Conservation (phyloP, 306 rosid species). For the Cicer yamashitae region DNA sequence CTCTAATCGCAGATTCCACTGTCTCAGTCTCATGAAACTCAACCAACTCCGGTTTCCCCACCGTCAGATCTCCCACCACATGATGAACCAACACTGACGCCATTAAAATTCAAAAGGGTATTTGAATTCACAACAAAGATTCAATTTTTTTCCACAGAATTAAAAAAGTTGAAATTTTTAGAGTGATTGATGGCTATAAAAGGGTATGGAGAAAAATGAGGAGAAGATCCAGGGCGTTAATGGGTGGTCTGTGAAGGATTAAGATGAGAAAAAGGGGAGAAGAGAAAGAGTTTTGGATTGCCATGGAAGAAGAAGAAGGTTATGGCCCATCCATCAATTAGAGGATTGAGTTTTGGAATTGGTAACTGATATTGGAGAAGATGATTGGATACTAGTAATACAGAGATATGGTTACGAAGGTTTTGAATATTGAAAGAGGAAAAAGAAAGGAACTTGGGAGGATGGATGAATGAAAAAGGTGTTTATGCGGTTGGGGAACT, state of each 20-base stretch:
- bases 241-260: constrained; percentile 67
- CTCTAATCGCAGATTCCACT: constrained; percentile 77
- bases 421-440: neutral
- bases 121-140: constrained; percentile 17
- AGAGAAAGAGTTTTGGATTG: constrained; percentile 49
- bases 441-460: neutral
- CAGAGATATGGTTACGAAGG: neutral
- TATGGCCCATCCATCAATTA: constrained; percentile 70
- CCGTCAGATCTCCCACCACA: constrained; percentile 96
- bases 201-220: constrained; percentile 90
- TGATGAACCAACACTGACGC: constrained; percentile 95
- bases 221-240: constrained; percentile 80
- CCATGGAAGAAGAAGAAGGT: constrained; percentile 59
- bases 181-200: constrained; percentile 54
- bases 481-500: no score
- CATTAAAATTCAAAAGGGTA: constrained; percentile 56
- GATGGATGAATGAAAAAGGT: neutral
- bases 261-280: constrained; percentile 46
- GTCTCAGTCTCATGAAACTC: constrained; percentile 86
- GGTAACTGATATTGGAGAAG: constrained; percentile 9
- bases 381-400: neutral
- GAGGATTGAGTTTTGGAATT: neutral
- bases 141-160: neutral
- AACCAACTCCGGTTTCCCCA: constrained; percentile 95
- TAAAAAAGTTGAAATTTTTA: neutral